Percentiles rank a stretch among this genome's conserved stretches.
These are phyloP conservation scores for Xylariaceae sp. DNA, from an alignment of 2,329 filamentous ascomycete genomes.

Conservation along the genomic window DNA sequence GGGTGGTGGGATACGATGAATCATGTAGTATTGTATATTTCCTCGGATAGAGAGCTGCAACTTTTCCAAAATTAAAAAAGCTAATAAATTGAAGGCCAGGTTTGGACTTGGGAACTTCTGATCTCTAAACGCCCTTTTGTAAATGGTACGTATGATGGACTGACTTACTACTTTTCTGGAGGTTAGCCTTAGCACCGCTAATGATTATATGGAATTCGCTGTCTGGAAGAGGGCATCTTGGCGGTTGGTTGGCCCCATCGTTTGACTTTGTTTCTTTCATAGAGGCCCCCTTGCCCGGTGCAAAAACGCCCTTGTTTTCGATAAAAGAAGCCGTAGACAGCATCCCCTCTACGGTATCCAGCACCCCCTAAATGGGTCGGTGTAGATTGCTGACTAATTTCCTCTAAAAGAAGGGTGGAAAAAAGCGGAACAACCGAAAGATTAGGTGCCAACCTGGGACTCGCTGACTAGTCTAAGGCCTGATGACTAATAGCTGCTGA, in stretches of 20 bases:
- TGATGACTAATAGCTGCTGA: no score
- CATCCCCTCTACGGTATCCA: no score
- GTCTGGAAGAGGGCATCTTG: background rate
- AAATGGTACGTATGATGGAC: background rate
- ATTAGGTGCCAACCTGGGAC: no score
- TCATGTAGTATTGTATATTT: constrained; percentile 10
- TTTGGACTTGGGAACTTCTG: background rate
- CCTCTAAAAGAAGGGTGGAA: no score
- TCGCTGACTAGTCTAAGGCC: no score
- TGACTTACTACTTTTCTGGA: background rate
- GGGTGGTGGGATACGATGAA: constrained; percentile 3
- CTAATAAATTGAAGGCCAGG: background rate
- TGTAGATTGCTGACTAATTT: no score
- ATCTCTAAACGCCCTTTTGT: background rate
- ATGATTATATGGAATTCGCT: background rate
- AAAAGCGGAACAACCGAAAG: no score
- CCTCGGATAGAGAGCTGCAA: background rate
- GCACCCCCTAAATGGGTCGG: no score
- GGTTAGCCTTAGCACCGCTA: background rate
- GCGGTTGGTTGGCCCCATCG: background rate
- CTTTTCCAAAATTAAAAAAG: background rate
- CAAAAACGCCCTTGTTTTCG: no score
- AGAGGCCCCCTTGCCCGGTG: no score
- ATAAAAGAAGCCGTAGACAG: no score
- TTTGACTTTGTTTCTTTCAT: background rate